Base-by-base conservation (phyloP, 371 early-diverging fungal species). In the Homolaphlyctis polyrhiza region DNA sequence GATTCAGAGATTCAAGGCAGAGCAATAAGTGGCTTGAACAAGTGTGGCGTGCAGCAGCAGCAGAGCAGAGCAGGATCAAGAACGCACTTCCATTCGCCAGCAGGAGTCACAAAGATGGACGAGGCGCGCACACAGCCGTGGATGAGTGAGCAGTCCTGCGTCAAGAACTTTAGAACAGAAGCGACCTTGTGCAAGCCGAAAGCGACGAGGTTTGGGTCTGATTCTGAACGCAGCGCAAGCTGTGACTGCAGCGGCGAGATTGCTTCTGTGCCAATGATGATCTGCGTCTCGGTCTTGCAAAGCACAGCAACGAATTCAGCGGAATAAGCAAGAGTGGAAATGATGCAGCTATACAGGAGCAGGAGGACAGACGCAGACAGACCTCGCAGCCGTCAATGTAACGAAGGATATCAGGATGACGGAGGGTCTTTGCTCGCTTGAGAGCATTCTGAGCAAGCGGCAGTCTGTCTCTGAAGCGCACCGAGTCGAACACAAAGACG, bases 111-210 rank as follows among this genome's bases (percentile, higher is more conserved):
- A 70, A 87, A 95, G 57, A 97, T 87, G 1, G 94, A 90, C 1
- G 82, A 75, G 4, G 86, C 68, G 11, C 85, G 79, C 30, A 97
- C 69, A 75, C 90, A 91, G 25, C 93, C 97, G 67, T 97, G 97
- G 0, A 94, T 86, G 70, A 95, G 78, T 18, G 77, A 77, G 69
- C 94, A 91, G 61, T 95, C 95, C 35, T 81, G 76, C 61, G 91
- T 93, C 57, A 96, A 69, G 65, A 96, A 96, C 68, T 89, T 87
- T 62, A 97, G 68, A 0, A 90, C 91, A 71, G 79, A 86, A 90
- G 92, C 92, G 11, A 92, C 74, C 75, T 93, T 95, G 70, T 89
- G 94, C 23, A 97, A 76, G 2, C 96, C 97, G 90, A 92, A 93
- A 4, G 84, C 70, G 25, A 87, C 76, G 57, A 94, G 75, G 67